Evolutionary conservation across 176 grass and related monocot species (phyloP).

Genomic region (Oryza glaberrima): DNA sequence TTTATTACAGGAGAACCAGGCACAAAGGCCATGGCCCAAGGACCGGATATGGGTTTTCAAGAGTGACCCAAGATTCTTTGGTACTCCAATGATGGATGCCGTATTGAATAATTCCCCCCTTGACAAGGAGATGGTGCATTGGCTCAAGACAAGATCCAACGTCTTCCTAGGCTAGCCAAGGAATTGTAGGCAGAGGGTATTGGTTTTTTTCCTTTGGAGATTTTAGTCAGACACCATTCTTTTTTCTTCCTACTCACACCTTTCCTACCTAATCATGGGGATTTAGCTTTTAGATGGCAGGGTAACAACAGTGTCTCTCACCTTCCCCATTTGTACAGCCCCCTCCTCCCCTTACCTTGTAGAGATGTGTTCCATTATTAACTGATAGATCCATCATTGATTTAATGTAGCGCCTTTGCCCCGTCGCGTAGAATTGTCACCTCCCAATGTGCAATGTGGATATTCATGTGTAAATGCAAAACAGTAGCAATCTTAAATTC

Average conservation of each 20-base stretch:
- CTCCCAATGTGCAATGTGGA: slow-evolving; percentile 19
- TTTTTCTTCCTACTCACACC: slow-evolving; percentile 61
- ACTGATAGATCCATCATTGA: slow-evolving; percentile 60
- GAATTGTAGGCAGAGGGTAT: slow-evolving; percentile 50
- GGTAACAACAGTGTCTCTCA: slow-evolving; percentile 49
- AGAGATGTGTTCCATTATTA: slow-evolving; percentile 70
- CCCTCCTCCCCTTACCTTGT: slow-evolving; percentile 35
- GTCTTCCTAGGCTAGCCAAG: slow-evolving; percentile 79
- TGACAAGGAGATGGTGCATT: slow-evolving; percentile 97
- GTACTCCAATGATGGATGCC: slow-evolving; percentile 94
- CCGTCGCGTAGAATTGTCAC: slow-evolving; percentile 20
- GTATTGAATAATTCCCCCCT: slow-evolving; percentile 84
- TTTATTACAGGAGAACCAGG: slow-evolving; percentile 90
- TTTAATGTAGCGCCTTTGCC: slow-evolving; percentile 56
- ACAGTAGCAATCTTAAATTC: slow-evolving; percentile 38
- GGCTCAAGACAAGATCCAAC: slow-evolving; percentile 86
- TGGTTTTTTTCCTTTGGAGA: slow-evolving; percentile 45
- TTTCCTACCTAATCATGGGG: slow-evolving; percentile 50
- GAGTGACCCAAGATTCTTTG: slow-evolving; percentile 87
- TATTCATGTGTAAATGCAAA: slow-evolving; percentile 51
- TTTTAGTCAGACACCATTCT: slow-evolving; percentile 66
- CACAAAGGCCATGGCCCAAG: slow-evolving; percentile 96
- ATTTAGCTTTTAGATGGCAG: slow-evolving; percentile 65
- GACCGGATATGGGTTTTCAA: slow-evolving; percentile 95
- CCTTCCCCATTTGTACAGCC: slow-evolving; percentile 60